Base-by-base conservation (phyloP, 352 stramenopile species). In the Globisporangium acanthophoron region DNA sequence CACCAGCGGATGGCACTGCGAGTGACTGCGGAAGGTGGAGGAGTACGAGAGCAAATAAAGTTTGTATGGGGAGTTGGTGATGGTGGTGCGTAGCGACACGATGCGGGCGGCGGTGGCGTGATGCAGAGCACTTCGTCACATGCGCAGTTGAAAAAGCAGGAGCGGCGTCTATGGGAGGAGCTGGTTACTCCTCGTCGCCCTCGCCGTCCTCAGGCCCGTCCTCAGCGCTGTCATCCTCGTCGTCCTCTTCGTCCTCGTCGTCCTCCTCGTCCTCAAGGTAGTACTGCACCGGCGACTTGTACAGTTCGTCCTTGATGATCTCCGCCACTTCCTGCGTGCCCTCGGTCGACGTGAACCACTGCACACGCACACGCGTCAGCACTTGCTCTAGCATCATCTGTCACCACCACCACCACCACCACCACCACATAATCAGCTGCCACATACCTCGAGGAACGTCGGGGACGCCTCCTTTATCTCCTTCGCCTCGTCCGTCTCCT, bases 241-340 rank as follows among this genome's bases (percentile, higher is more conserved):
- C 64, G 0, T 54, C 60, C 2, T 69, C 55, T 0, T 61, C 74
- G 2, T 48, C 72, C 3, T 76, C 73, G 2, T 71, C 78, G 1
- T 86, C 73, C 5, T 73, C 74, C 21, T 81, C 73, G 56, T 64
- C 50, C 18, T 64, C 64, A 31, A 76, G 16, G 68, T 78, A 92
- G 54, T 75, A 85, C 73, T 59, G 65, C 43, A 90, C 72, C 15
- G 82, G 78, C 58, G 74, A 77, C 71, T 88, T 90, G 80, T 75
- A 92, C 5, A 89, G 41, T 37, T 92, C 82, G 56, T 92, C 80
- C 73, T 90, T 89, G 54, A 92, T 88, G 50, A 85, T 73, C 66
- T 92, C 78, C 9, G 80, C 76, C 12, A 87, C 52, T 48, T 87
- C 77, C 54, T 87, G 69, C 24, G 83, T 71, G 5, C 65, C 74